A percentile compares a stretch with the other conserved stretches of the same genome.
Evolutionary conservation across 164 flowering plant species (phyloP).

Genomic region (Umbilicus rupestris): DNA sequence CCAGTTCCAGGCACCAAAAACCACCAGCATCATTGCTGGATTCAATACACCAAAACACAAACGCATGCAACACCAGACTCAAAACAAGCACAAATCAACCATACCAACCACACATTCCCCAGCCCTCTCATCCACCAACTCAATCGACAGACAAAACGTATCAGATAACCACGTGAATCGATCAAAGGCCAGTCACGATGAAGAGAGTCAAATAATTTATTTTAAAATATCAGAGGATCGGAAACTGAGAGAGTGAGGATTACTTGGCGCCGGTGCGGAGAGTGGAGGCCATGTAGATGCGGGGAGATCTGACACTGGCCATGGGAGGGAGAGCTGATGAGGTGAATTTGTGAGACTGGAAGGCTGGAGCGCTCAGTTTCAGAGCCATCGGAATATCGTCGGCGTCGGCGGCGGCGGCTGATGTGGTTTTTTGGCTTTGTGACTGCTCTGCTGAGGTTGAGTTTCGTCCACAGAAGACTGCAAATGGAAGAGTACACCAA

Average conservation of each 20-base stretch:
- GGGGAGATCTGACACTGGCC: constrained; percentile 15
- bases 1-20: too few relatives aligned
- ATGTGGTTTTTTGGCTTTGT: too few relatives aligned
- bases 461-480: constrained; percentile 1
- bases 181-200: neutral
- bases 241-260: neutral
- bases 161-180: too few relatives aligned
- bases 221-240: neutral
- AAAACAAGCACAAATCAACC: neutral
- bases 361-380: constrained; percentile 10
- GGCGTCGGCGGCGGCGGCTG: neutral
- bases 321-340: constrained; percentile 4
- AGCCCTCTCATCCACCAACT: neutral
- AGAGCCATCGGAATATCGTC: constrained; percentile 13
- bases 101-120: too few relatives aligned
- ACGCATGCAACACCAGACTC: neutral
- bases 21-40: too few relatives aligned
- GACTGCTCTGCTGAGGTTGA: neutral
- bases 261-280: constrained; percentile 16
- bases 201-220: neutral
- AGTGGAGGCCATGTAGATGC: constrained; percentile 19
- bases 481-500: neutral
- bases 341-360: constrained; percentile 12
- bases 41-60: neutral
- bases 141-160: too few relatives aligned